Conservation (phyloP, 768 basidiomycete genomes). For the Lentinus tigrinus region DNA sequence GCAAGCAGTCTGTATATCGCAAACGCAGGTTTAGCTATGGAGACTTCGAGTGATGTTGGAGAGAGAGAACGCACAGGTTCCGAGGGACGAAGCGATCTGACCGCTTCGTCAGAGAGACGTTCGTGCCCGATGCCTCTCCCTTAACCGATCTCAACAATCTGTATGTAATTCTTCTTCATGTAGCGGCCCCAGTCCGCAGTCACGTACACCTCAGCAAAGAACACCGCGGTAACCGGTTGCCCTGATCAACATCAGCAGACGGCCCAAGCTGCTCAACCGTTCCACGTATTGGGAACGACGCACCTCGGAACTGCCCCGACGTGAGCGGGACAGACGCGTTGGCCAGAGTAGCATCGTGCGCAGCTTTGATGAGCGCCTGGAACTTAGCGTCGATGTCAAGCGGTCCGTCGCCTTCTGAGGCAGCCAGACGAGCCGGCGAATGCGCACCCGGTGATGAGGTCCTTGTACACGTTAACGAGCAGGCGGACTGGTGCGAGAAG, state of each 20-base stretch:
- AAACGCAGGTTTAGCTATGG: background rate
- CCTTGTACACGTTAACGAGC: conserved; percentile 7
- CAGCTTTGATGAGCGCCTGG: background rate
- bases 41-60: background rate
- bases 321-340: background rate
- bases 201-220: background rate
- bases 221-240: background rate
- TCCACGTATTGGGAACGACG: background rate
- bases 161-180: background rate
- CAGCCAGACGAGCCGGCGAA: conserved; percentile 9
- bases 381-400: background rate
- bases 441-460: conserved; percentile 9
- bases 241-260: background rate
- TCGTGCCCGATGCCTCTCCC: background rate
- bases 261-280: background rate
- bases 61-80: background rate
- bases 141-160: background rate
- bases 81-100: background rate
- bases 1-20: background rate
- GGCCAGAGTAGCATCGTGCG: background rate
- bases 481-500: background rate
- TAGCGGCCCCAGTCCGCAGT: background rate
- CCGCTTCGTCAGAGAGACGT: background rate
- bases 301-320: background rate
- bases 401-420: background rate